Evolutionary conservation across 768 basidiomycete genomes (phyloP), one percentile per base, ranked within the genome.

Genomic region (Neoboletus brunneissimus): DNA sequence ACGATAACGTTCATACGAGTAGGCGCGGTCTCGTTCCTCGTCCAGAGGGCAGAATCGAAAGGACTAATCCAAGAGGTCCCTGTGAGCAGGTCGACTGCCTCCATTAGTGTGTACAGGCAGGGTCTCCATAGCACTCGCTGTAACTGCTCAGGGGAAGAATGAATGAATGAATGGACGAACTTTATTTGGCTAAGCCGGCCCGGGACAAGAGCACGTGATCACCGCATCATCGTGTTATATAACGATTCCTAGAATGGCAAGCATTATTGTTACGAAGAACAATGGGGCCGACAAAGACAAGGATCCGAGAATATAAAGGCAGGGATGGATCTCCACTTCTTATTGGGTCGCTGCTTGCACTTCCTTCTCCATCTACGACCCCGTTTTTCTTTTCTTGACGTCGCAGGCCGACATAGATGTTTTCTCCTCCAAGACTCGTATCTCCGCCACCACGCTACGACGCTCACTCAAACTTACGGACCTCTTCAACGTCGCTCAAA

Each of bases 391-490:
- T 48, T 45, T 59, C 32, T 61, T 60, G 52, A 64, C 69, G 74
- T 75, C 73, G 73, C 73, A 64, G 73, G 73, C 51, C 73, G 74
- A 75, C 74, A 56, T 55, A 48, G 72, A 75, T 70, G 72, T 61
- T 70, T 52, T 57, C 60, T 46, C 62, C 64, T 51, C 54, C 67
- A 54, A 67, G 66, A 57, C 64, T 64, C 54, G 63, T 62, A 57
- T 67, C 76, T 3, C 81, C 83, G 31, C 81, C 85, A 32, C 81
- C 84, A 48, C 76, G 75, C 66, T 84, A 86, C 75, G 83, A 82
- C 76, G 67, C 78, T 75, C 73, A 61, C 70, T 79, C 79, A 31
- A 66, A 68, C 27, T 45, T 58, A 54, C 65, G 41, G 27, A 61
- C 60, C 35, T 58, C 68, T 38, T 54, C 67, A 46, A 74, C 66